A percentile compares a stretch with the other conserved stretches of the same genome.
These are phyloP conservation scores for Withania somnifera DNA, from an alignment of 305 asterid species.

Conservation along the genomic window DNA sequence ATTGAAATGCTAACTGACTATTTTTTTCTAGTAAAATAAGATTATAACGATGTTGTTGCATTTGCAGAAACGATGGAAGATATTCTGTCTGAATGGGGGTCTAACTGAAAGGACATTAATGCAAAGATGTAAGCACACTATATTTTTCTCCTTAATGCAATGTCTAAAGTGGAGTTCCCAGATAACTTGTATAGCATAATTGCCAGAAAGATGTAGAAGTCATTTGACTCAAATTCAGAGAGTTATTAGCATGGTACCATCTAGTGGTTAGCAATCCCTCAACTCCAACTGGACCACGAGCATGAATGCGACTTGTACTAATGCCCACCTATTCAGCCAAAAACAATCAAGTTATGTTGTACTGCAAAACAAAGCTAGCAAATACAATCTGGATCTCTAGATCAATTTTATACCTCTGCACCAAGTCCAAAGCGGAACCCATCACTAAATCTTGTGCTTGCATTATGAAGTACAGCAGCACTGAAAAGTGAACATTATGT, in stretches of 20 bases:
- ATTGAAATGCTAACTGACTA: neutral
- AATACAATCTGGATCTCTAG: neutral
- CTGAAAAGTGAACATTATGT: slow-evolving; percentile 24
- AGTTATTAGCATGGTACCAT: slow-evolving; percentile 30
- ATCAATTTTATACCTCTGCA: slow-evolving; percentile 60
- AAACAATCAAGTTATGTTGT: neutral
- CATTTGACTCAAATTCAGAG: neutral
- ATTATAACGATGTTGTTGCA: neutral
- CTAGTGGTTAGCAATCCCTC: slow-evolving; percentile 95
- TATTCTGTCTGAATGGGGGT: too few species aligned
- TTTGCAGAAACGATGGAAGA: too few species aligned
- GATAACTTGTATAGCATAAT: neutral
- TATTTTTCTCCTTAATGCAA: neutral
- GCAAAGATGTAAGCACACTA: neutral
- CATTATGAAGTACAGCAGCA: slow-evolving; percentile 97
- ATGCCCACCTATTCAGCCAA: slow-evolving; percentile 68
- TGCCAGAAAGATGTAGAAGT: neutral
- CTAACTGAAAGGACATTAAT: too few species aligned
- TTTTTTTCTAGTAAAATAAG: neutral
- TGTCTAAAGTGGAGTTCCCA: neutral
- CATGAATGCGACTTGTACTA: slow-evolving; percentile 96
- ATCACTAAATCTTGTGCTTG: slow-evolving; percentile 90
- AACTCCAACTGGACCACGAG: slow-evolving; percentile 99
- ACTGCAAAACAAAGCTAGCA: neutral
- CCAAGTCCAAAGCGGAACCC: slow-evolving; percentile 98